Percentiles rank a stretch among this genome's conserved stretches.
These are phyloP conservation scores for Candida sakaeoensis DNA, from an alignment of 805 yeast species.

Conservation along the genomic window DNA sequence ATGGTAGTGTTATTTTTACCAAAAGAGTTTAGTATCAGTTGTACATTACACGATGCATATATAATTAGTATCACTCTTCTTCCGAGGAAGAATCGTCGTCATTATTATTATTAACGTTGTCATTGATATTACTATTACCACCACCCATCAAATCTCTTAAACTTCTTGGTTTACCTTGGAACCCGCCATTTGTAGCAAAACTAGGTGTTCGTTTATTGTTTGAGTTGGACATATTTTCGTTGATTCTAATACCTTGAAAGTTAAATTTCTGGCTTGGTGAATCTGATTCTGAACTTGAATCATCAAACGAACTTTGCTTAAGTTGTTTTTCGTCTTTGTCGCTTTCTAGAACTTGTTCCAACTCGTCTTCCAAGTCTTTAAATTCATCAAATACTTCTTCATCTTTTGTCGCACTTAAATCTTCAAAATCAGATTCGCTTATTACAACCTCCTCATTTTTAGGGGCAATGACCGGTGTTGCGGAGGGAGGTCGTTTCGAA, in stretches of 20 bases:
- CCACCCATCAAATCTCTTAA: conserved; percentile 35
- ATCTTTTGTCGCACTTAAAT: conserved; percentile 16
- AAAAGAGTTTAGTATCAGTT: too few species aligned
- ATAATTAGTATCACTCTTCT: conserved; percentile 13
- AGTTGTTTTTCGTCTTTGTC: conserved; percentile 8
- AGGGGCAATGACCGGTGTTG: conserved; percentile 12
- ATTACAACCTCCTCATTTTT: conserved; percentile 16
- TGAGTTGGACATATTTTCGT: conserved; percentile 16
- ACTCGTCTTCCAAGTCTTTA: conserved; percentile 40
- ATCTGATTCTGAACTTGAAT: conserved; percentile 6
- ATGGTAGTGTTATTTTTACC: background rate
- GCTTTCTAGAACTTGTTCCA: conserved; percentile 38
- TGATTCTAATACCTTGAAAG: conserved; percentile 23
- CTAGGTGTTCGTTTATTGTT: conserved; percentile 1
- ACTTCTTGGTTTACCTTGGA: conserved; percentile 32
- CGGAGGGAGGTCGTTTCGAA: conserved; percentile 15
- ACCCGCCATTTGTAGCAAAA: background rate
- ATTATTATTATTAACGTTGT: conserved; percentile 17
- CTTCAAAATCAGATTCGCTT: conserved; percentile 39
- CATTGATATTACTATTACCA: conserved; percentile 2
- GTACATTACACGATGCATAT: background rate
- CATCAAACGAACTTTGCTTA: too few species aligned
- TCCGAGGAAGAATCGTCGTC: conserved; percentile 31
- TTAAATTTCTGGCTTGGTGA: conserved; percentile 9
- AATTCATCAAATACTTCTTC: conserved; percentile 34